phyloP scores from a whole-genome alignment of 768 basidiomycete species.

The Lanmaoa rubissima region DNA sequence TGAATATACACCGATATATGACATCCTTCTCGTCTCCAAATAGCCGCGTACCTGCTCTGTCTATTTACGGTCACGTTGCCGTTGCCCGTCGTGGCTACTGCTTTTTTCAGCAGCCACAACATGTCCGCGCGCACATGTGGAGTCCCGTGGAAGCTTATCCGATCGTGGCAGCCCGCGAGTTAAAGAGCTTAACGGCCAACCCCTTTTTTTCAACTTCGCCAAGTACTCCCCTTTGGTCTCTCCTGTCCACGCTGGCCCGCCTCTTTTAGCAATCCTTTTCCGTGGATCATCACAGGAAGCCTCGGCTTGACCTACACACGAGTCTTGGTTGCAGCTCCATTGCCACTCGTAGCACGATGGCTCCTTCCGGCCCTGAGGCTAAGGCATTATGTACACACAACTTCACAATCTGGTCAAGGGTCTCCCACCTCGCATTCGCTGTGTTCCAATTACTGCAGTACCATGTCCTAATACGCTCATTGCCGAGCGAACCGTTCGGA shows the following conservation, averaged over 20 bases:
- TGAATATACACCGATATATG: conserved; percentile 35
- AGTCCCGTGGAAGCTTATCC: conserved; percentile 39
- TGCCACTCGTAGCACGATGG: conserved; percentile 1
- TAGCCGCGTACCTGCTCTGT: conserved; percentile 55
- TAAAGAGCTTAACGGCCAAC: conserved; percentile 43
- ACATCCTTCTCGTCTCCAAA: conserved; percentile 41
- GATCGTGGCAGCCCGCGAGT: conserved; percentile 34
- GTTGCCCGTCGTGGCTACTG: conserved; percentile 43
- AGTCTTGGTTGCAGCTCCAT: neutral
- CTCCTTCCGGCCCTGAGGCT: conserved; percentile 13
- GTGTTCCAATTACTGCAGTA: conserved; percentile 19
- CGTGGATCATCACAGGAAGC: conserved; percentile 31
- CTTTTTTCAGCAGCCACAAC: conserved; percentile 36
- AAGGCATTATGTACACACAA: conserved; percentile 8
- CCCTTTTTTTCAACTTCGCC: conserved; percentile 29
- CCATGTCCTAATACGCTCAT: conserved; percentile 23
- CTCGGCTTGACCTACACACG: neutral
- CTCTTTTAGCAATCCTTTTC: conserved; percentile 1
- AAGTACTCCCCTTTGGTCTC: conserved; percentile 10
- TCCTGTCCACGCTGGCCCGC: conserved; percentile 11
- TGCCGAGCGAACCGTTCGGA: conserved; percentile 30
- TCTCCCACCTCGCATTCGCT: conserved; percentile 12
- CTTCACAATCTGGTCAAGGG: conserved; percentile 12
- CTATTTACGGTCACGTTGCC: conserved; percentile 45
- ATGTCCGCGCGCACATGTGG: conserved; percentile 32